phyloP scores from a whole-genome alignment of 2,329 filamentous ascomycete genomes.

The Tricladium varicosporioides region DNA sequence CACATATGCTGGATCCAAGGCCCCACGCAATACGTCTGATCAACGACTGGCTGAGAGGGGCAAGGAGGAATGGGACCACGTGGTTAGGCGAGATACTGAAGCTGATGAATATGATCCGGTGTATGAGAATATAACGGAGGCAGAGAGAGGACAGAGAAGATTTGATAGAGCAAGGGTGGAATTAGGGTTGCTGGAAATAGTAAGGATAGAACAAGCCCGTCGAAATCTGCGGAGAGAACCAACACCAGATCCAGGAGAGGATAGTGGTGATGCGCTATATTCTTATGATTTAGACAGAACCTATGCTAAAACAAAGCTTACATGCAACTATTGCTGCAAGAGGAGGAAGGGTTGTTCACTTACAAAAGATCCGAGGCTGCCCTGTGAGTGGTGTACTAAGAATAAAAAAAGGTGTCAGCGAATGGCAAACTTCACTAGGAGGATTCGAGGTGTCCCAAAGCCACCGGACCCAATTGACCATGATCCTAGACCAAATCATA shows the following conservation, averaged over 20 bases:
- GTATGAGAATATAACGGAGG: no score
- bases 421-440: neutral
- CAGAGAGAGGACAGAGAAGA: no score
- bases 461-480: no score
- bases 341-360: neutral
- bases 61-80: no score
- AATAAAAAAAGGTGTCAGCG: neutral
- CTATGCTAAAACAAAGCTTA: neutral
- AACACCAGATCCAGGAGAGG: neutral
- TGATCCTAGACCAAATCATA: no score
- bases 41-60: no score
- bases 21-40: no score
- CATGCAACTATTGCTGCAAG: neutral
- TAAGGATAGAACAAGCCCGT: neutral
- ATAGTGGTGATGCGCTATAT: slow-evolving; percentile 1
- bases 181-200: neutral
- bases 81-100: no score
- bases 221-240: neutral
- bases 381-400: neutral
- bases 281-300: neutral
- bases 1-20: no score
- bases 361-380: neutral
- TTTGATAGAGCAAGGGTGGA: neutral
- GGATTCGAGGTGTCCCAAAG: neutral
- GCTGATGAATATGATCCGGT: no score